Conservation (phyloP, 2,329 filamentous ascomycete species). For the Cercospora sp. region DNA sequence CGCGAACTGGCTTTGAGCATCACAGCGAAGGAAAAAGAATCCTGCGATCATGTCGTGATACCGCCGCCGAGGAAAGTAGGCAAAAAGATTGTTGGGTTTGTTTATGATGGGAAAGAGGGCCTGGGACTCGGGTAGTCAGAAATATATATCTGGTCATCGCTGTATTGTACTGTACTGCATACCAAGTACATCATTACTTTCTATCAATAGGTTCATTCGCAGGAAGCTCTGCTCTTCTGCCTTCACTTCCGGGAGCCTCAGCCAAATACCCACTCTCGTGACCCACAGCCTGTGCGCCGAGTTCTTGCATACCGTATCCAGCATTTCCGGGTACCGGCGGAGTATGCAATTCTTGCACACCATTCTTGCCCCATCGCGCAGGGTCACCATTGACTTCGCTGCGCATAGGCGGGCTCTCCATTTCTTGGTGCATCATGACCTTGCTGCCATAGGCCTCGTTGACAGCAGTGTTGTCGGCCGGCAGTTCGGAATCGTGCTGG, state of each 20-base stretch:
- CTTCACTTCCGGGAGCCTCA: conserved; percentile 17
- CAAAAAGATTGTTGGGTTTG: conserved; percentile 36
- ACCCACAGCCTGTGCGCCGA: conserved; percentile 1
- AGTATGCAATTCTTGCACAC: conserved; percentile 9
- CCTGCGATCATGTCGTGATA: conserved; percentile 35
- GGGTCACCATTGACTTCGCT: conserved; percentile 12
- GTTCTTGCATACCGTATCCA: conserved; percentile 8
- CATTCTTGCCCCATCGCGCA: conserved; percentile 13
- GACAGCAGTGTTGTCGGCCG: neutral
- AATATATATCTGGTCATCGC: neutral
- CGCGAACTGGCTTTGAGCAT: conserved; percentile 29
- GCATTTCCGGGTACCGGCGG: neutral
- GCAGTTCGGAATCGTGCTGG: conserved; percentile 8
- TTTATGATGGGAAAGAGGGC: conserved; percentile 35
- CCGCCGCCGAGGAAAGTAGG: conserved; percentile 37
- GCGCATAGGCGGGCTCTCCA: neutral
- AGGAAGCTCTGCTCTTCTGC: conserved; percentile 11
- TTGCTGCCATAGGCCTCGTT: conserved; percentile 11
- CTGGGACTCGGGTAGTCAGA: neutral
- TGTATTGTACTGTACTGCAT: neutral
- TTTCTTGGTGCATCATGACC: conserved; percentile 3
- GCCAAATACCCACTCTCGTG: conserved; percentile 13
- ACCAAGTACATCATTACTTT: neutral
- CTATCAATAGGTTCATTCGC: conserved; percentile 1
- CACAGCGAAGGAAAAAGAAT: conserved; percentile 23